Conservation (phyloP, 345 rosid species). For the Pistacia atlantica region DNA sequence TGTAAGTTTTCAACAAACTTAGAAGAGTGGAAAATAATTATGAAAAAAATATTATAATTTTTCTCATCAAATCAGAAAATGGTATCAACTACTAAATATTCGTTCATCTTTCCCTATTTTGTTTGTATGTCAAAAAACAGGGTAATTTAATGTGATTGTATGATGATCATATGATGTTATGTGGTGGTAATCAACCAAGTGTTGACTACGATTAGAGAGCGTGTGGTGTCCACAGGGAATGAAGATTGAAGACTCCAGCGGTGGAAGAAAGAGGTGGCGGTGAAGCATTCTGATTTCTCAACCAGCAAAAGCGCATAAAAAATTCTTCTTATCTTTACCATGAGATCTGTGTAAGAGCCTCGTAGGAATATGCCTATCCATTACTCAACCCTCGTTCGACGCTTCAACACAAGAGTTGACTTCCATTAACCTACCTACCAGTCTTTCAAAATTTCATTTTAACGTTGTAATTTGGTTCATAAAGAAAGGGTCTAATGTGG, state of each 20-base stretch:
- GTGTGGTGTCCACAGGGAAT: not conserved
- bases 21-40: no score
- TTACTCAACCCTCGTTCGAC: slow-evolving; percentile 3
- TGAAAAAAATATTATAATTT: no score
- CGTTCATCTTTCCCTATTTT: no score
- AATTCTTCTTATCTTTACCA: not conserved
- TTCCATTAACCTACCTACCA: not conserved
- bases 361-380: slow-evolving; percentile 5
- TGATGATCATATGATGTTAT: not conserved
- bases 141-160: not conserved
- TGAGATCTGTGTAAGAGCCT: not conserved
- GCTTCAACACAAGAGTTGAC: not conserved
- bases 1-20: no score
- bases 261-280: not conserved
- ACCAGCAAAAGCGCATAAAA: not conserved
- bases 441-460: no score
- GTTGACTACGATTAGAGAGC: not conserved
- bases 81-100: no score
- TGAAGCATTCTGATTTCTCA: not conserved
- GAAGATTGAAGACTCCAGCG: not conserved
- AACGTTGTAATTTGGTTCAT: no score
- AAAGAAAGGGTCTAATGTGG: not conserved
- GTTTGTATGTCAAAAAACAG: no score
- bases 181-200: not conserved
- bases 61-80: no score